Evolutionary conservation across 768 basidiomycete species (phyloP).

Genomic region (Pisolithus tinctorius): DNA sequence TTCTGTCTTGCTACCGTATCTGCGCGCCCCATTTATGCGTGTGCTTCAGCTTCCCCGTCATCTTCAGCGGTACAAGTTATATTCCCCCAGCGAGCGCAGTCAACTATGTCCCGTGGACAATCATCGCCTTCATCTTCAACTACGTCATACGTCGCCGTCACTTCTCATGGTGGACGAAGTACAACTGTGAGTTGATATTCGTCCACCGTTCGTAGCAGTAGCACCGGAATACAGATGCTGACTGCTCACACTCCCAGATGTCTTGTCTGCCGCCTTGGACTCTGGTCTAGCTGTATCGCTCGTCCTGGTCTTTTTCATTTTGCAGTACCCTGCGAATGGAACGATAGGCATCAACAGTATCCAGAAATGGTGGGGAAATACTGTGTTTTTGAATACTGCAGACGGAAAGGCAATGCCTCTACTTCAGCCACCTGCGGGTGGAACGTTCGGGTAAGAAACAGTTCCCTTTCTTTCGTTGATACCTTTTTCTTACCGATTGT

Average conservation of each 20-base stretch:
- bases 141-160: conserved; percentile 52
- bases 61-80: conserved; percentile 52
- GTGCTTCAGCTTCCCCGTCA: conserved; percentile 32
- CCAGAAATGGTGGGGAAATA: conserved; percentile 71
- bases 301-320: conserved; percentile 52
- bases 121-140: conserved; percentile 62
- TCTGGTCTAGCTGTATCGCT: conserved; percentile 55
- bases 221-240: background rate
- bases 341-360: conserved; percentile 48
- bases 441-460: conserved; percentile 24
- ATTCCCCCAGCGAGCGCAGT: conserved; percentile 62
- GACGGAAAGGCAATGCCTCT: conserved; percentile 16
- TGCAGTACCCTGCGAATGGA: conserved; percentile 58
- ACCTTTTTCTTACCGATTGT: background rate
- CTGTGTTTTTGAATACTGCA: conserved; percentile 25
- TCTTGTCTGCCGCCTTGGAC: conserved; percentile 65
- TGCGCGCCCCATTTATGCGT: background rate
- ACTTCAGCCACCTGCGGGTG: conserved; percentile 6
- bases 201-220: background rate
- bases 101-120: conserved; percentile 64
- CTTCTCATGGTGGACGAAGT: conserved; percentile 64
- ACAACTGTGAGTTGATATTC: conserved; percentile 26
- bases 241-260: conserved; percentile 33
- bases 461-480: background rate
- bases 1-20: background rate